Evolutionary conservation across 768 basidiomycete species (phyloP), one percentile per base, ranked within the genome.

Genomic region (Leccinum rimulosum): DNA sequence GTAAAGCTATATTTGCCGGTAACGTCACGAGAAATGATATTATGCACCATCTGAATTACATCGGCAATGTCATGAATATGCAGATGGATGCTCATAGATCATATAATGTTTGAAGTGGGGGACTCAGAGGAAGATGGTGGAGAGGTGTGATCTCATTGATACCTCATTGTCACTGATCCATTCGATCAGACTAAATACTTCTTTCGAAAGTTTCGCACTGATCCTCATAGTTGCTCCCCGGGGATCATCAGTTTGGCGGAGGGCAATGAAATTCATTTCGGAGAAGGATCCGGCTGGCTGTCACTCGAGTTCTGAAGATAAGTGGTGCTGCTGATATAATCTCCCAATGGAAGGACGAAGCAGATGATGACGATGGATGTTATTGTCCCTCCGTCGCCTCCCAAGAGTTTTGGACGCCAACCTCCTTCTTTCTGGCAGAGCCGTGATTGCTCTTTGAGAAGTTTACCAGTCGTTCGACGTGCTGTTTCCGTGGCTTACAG

Each of bases 291-390:
- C 55, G 17, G 30, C 40, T 58, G 38, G 58, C 58, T 51, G 25
- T 51, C 27, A 55, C 55, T 51, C 55, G 40, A 9, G 56, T 50
- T 51, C 3, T 51, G 31, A 59, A 8, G 54, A 43, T 59, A 54
- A 59, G 54, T 50, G 48, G 36, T 56, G 48, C 58, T 19, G 48
- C 58, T 31, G 48, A 59, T 49, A 17, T 50, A 27, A 15, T 50
- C 36, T 19, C 33, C 48, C 11, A 50, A 10, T 59, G 56, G 58
- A 57, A 51, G 40, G 38, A 51, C 17, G 14, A 19, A 6, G 56
- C 52, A 6, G 56, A 57, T 35, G 51, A 54, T 8, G 36, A 38
- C 10, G 36, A 15, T 15, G 15, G 36, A 12, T 36, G 15, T 36
- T 6, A 36, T 36, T 0, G 15, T 15, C 10, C 36, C 36, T 36